Conservation (phyloP, 768 basidiomycete genomes). For the Serendipita sp. region DNA sequence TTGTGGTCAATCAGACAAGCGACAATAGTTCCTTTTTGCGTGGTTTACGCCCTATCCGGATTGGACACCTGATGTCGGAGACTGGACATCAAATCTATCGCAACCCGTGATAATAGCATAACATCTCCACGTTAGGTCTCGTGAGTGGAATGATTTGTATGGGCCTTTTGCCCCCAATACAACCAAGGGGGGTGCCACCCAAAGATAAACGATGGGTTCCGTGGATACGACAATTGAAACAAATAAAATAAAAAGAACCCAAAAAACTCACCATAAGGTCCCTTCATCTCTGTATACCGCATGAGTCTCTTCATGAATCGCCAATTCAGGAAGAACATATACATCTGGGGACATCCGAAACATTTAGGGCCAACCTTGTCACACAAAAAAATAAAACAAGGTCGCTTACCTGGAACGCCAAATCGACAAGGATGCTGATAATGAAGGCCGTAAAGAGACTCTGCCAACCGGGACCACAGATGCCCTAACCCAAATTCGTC, state of each 20-base stretch:
- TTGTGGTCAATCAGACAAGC: too few relatives aligned
- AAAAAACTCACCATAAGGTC: conserved; percentile 25
- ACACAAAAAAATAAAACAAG: not conserved
- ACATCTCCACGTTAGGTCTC: not conserved
- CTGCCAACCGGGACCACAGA: conserved; percentile 44
- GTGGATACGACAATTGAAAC: not conserved
- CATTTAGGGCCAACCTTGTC: not conserved
- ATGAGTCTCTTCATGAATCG: conserved; percentile 53
- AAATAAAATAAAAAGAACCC: not conserved
- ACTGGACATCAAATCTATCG: too few relatives aligned
- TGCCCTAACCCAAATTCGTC: conserved; percentile 16
- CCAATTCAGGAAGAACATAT: conserved; percentile 66
- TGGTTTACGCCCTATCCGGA: too few relatives aligned
- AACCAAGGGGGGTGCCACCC: not conserved
- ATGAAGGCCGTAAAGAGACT: conserved; percentile 51
- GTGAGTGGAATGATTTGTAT: not conserved
- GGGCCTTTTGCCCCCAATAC: not conserved
- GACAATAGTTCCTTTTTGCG: too few relatives aligned
- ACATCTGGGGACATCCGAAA: conserved; percentile 28
- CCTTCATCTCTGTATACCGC: conserved; percentile 48
- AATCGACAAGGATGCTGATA: conserved; percentile 41
- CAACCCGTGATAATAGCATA: too few relatives aligned
- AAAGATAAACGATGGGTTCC: not conserved
- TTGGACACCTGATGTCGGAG: too few relatives aligned
- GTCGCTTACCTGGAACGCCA: conserved; percentile 45